These are phyloP conservation scores for Stereocaulon alpinum DNA, from an alignment of 495 filamentous ascomycete genomes.

Conservation along the genomic window DNA sequence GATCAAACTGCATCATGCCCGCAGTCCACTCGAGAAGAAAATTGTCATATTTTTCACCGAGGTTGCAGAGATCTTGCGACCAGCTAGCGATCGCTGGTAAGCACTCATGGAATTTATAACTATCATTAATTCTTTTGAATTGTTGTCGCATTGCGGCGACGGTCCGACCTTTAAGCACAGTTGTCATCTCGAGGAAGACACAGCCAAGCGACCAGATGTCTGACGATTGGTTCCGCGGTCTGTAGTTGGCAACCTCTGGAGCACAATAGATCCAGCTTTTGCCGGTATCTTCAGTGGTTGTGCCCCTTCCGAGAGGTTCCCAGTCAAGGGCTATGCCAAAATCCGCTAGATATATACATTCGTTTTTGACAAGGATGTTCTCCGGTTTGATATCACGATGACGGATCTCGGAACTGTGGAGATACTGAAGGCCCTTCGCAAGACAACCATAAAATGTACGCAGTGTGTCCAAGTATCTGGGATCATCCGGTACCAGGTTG, in stretches of 20 bases:
- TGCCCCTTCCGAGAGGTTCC: slow-evolving; percentile 20
- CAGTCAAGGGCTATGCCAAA: slow-evolving; percentile 33
- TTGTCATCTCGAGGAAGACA: slow-evolving; percentile 35
- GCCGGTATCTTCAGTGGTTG: slow-evolving; percentile 19
- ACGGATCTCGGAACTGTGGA: slow-evolving; percentile 26
- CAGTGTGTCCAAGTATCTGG: slow-evolving; percentile 3
- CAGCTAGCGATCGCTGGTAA: not conserved
- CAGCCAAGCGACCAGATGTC: slow-evolving; percentile 36
- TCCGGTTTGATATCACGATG: slow-evolving; percentile 38
- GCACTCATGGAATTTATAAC: slow-evolving; percentile 2
- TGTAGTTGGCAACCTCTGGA: slow-evolving; percentile 25
- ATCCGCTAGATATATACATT: slow-evolving; percentile 30
- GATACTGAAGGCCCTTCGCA: slow-evolving; percentile 26
- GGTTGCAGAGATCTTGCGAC: slow-evolving; percentile 7
- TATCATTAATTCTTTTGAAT: slow-evolving; percentile 9
- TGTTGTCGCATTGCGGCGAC: slow-evolving; percentile 6
- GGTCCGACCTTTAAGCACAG: slow-evolving; percentile 21
- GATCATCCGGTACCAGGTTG: not conserved
- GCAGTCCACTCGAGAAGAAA: slow-evolving; percentile 15
- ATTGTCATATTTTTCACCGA: slow-evolving; percentile 9
- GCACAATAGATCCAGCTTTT: slow-evolving; percentile 25
- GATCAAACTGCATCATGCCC: slow-evolving; percentile 9
- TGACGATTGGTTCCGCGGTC: slow-evolving; percentile 21
- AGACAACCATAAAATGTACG: slow-evolving; percentile 34
- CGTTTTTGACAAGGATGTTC: slow-evolving; percentile 32